phyloP scores from a whole-genome alignment of 202 grass and related monocot species.

The Panicum virgatum region DNA sequence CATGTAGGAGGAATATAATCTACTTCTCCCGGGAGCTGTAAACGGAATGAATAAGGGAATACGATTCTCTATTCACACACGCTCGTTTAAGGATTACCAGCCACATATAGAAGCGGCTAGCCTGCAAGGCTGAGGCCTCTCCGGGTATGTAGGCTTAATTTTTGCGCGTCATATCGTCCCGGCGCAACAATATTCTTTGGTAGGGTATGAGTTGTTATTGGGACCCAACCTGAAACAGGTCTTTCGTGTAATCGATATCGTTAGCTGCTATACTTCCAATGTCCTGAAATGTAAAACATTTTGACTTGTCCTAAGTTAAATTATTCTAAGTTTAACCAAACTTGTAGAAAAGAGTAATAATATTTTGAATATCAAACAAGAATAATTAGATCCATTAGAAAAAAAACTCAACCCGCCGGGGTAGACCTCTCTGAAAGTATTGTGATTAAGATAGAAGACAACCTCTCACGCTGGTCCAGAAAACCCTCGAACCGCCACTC shows the following conservation, averaged over 20 bases:
- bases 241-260: not conserved
- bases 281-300: too few relatives aligned
- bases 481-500: too few relatives aligned
- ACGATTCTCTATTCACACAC: constrained; percentile 31
- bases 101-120: constrained; percentile 25
- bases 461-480: too few relatives aligned
- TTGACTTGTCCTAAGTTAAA: too few relatives aligned
- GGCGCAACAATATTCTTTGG: constrained; percentile 1
- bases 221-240: not conserved
- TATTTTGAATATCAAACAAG: too few relatives aligned
- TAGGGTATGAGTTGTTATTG: not conserved
- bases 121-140: not conserved
- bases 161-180: constrained; percentile 17
- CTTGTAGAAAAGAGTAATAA: too few relatives aligned
- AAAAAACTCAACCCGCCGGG: too few relatives aligned
- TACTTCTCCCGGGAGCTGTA: not conserved
- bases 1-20: constrained; percentile 40
- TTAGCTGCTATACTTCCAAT: too few relatives aligned
- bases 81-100: constrained; percentile 18
- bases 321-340: too few relatives aligned
- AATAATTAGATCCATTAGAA: too few relatives aligned
- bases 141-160: constrained; percentile 14
- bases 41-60: constrained; percentile 29
- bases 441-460: too few relatives aligned
- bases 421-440: too few relatives aligned